phyloP scores from a whole-genome alignment of 352 stramenopile genomes.

The Globisporangium rhizosaccharum region DNA sequence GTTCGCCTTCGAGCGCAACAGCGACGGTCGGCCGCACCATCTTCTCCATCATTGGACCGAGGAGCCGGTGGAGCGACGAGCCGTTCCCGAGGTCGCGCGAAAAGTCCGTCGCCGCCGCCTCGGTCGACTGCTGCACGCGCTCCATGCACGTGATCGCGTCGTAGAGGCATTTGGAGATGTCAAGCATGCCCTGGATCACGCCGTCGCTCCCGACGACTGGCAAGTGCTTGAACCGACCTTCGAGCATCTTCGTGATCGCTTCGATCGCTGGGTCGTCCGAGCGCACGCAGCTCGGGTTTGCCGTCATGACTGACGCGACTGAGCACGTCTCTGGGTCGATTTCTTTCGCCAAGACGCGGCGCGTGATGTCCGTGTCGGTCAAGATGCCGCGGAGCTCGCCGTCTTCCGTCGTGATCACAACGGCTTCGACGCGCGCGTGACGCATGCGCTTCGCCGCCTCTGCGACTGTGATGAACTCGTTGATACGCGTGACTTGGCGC shows the following conservation, averaged over 20 bases:
- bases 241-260: constrained; percentile 87
- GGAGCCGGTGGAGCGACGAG: constrained; percentile 63
- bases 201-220: constrained; percentile 70
- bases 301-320: constrained; percentile 82
- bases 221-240: constrained; percentile 85
- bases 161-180: constrained; percentile 88
- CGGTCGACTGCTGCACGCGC: constrained; percentile 81
- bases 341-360: constrained; percentile 73
- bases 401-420: constrained; percentile 82
- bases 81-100: constrained; percentile 65
- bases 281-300: constrained; percentile 70
- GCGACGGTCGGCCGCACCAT: constrained; percentile 85
- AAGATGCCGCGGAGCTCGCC: constrained; percentile 81
- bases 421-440: constrained; percentile 74
- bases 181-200: constrained; percentile 78
- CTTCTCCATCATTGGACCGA: constrained; percentile 87
- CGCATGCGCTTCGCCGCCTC: constrained; percentile 80
- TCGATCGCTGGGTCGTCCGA: constrained; percentile 81
- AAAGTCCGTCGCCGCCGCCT: constrained; percentile 73
- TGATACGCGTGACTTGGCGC: constrained; percentile 76
- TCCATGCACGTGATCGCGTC: constrained; percentile 86
- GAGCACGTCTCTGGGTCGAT: constrained; percentile 76
- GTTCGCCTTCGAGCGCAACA: constrained; percentile 73
- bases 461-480: constrained; percentile 82
- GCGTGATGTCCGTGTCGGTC: constrained; percentile 84